Conservation (phyloP, 2,329 filamentous ascomycete genomes). For the Keithomyces neogunnii region DNA sequence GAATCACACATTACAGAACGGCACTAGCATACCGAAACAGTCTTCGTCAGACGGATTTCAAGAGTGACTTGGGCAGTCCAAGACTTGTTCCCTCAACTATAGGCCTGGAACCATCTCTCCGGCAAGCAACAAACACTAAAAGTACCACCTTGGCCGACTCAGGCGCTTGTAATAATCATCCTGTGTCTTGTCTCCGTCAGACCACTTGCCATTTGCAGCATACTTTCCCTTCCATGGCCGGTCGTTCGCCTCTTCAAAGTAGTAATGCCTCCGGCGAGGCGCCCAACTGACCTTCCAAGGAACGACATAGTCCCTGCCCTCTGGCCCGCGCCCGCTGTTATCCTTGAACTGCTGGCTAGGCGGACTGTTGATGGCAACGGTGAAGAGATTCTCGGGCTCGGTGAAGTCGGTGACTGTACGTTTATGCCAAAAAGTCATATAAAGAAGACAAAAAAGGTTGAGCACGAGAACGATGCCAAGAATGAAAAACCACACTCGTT, state of each 20-base stretch:
- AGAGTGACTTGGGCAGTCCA: too few species aligned
- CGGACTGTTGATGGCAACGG: slow-evolving; percentile 56
- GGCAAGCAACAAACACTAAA: too few species aligned
- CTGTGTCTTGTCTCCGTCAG: slow-evolving; percentile 11
- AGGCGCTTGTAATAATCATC: slow-evolving; percentile 20
- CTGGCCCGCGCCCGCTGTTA: slow-evolving; percentile 29
- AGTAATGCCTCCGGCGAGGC: slow-evolving; percentile 31
- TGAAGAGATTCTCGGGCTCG: slow-evolving; percentile 68
- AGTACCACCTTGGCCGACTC: slow-evolving; percentile 11
- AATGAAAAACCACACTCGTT: slow-evolving; percentile 58
- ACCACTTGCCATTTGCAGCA: slow-evolving; percentile 24
- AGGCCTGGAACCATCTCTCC: too few species aligned
- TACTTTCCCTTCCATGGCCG: slow-evolving; percentile 19
- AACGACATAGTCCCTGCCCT: slow-evolving; percentile 26
- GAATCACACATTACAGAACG: too few species aligned
- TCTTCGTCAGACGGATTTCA: too few species aligned
- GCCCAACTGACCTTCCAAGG: slow-evolving; percentile 34
- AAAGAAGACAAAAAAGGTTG: slow-evolving; percentile 57
- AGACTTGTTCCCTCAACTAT: too few species aligned
- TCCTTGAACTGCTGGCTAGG: slow-evolving; percentile 27
- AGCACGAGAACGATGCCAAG: slow-evolving; percentile 57
- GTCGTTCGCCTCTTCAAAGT: slow-evolving; percentile 29
- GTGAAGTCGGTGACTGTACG: slow-evolving; percentile 70
- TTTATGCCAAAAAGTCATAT: slow-evolving; percentile 40
- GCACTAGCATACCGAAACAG: too few species aligned